A percentile compares a stretch with the other conserved stretches of the same genome.
Evolutionary conservation across 2,329 filamentous ascomycete genomes (phyloP).

Genomic region (Aureobasidium namibiae): DNA sequence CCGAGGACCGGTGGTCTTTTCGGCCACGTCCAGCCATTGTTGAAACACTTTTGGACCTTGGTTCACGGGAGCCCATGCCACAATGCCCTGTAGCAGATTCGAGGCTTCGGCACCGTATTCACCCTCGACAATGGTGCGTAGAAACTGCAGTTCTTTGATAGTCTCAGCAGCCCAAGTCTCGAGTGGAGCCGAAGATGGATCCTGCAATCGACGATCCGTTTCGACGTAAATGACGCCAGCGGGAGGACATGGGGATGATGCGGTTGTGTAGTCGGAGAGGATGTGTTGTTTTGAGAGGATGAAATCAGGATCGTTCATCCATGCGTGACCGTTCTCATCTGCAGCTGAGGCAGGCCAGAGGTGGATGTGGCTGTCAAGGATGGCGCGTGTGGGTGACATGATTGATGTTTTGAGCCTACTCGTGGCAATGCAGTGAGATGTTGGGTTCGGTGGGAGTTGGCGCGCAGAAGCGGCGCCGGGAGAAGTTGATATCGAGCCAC

Average conservation of each 20-base stretch:
- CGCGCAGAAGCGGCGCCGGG: neutral
- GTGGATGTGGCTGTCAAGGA: slow-evolving; percentile 89
- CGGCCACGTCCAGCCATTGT: slow-evolving; percentile 56
- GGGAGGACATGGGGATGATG: slow-evolving; percentile 16
- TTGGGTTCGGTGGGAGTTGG: neutral
- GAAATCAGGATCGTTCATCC: slow-evolving; percentile 51
- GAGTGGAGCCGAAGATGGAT: slow-evolving; percentile 19
- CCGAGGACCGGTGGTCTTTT: slow-evolving; percentile 51
- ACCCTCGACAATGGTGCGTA: slow-evolving; percentile 55
- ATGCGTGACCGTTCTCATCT: slow-evolving; percentile 57
- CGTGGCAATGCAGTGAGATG: neutral
- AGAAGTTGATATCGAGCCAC: neutral
- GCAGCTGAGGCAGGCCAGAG: slow-evolving; percentile 61
- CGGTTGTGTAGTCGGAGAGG: slow-evolving; percentile 28
- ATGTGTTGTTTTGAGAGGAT: slow-evolving; percentile 58
- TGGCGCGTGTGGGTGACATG: slow-evolving; percentile 22
- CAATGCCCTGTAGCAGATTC: slow-evolving; percentile 56
- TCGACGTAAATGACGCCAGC: slow-evolving; percentile 77
- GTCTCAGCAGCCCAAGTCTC: slow-evolving; percentile 57
- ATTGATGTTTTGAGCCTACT: neutral
- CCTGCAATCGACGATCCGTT: slow-evolving; percentile 54
- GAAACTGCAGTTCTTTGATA: slow-evolving; percentile 62
- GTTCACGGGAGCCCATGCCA: slow-evolving; percentile 81
- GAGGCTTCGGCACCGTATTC: slow-evolving; percentile 35
- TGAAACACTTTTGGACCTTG: slow-evolving; percentile 53